Conservation (phyloP, 805 yeast species). For the Starmera pachycereana region DNA sequence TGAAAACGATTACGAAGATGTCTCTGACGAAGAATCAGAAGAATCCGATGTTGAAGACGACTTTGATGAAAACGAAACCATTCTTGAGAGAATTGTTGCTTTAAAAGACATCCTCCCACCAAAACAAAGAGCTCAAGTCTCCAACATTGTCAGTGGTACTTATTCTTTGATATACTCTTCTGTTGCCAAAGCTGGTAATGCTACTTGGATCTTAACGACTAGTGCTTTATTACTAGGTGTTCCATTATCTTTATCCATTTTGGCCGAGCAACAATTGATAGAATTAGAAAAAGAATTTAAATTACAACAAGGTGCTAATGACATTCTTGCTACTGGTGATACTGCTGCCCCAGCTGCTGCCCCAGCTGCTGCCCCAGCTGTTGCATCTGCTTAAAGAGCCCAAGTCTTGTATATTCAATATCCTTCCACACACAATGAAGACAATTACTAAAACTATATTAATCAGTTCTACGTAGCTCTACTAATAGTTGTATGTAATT, state of each 20-base stretch:
- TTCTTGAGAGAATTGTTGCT: slow-evolving; percentile 82
- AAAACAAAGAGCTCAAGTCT: slow-evolving; percentile 52
- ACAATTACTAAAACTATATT: too few species aligned
- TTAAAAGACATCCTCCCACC: slow-evolving; percentile 90
- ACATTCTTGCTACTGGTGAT: slow-evolving; percentile 61
- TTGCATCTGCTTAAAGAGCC: slow-evolving; percentile 21
- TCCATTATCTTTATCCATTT: slow-evolving; percentile 81
- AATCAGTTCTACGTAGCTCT: too few species aligned
- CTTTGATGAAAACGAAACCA: slow-evolving; percentile 75
- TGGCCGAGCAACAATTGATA: slow-evolving; percentile 86
- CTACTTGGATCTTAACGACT: slow-evolving; percentile 81
- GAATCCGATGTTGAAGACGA: slow-evolving; percentile 60
- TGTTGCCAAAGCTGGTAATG: slow-evolving; percentile 55
- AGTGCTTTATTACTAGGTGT: slow-evolving; percentile 81
- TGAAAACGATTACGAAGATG: slow-evolving; percentile 24
- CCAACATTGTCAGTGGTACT: slow-evolving; percentile 20
- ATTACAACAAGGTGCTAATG: slow-evolving; percentile 68
- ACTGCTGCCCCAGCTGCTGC: slow-evolving; percentile 30
- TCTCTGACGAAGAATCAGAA: slow-evolving; percentile 31
- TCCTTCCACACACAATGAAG: too few species aligned
- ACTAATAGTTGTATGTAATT: neutral
- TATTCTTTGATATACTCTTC: slow-evolving; percentile 34
- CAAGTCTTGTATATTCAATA: slow-evolving; percentile 55
- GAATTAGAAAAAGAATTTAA: slow-evolving; percentile 91
- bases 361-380: slow-evolving; percentile 1